Base-by-base conservation (phyloP, 495 filamentous ascomycete species). In the Cryomyces minteri region DNA sequence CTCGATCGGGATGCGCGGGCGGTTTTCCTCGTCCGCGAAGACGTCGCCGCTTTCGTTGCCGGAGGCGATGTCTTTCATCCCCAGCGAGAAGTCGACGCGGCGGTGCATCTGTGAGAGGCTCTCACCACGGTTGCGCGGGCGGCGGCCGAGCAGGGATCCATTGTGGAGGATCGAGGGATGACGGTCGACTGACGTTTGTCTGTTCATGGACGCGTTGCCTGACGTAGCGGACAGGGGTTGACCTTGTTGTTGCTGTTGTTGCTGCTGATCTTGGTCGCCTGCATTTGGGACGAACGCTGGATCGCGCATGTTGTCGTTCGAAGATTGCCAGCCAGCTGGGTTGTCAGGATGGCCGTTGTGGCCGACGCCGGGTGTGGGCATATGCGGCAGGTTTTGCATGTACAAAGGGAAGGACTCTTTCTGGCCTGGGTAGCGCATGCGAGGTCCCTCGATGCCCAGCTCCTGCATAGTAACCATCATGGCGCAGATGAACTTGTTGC, bases 401-500 rank as follows among this genome's bases (percentile, higher is more conserved):
- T 80, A 78, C 55, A 77, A 61, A 28, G 77, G 77, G 45, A 70
- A 69, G 47, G 71, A 69, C 44, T 71, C 64, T 37, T 68, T 71
- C 45, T 68, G 64, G 42, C 85, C 83, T 31, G 84, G 79, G 57
- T 74, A 76, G 55, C 80, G 78, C 63, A 79, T 74, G 52, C 76
- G 75, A 37, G 86, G 86, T 33, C 85, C 84, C 69, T 93, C 83
- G 56, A 94, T 88, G 51, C 85, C 84, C 47, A 88, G 76, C 52
- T 90, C 83, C 44, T 77, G 68, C 51, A 95, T 82, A 39, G 81
- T 72, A 41, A 80, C 67, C 90, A 95, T 94, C 53, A 98, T 61
- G 50, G 90, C 88, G 50, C 82, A 86, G 50, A 92, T 88, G 63
- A 95, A 94, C 59, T 87, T 92, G 65, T 98, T 98, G 45, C 88